Base-by-base conservation (phyloP, 495 filamentous ascomycete genomes). In the Hypoxylon rickii region DNA sequence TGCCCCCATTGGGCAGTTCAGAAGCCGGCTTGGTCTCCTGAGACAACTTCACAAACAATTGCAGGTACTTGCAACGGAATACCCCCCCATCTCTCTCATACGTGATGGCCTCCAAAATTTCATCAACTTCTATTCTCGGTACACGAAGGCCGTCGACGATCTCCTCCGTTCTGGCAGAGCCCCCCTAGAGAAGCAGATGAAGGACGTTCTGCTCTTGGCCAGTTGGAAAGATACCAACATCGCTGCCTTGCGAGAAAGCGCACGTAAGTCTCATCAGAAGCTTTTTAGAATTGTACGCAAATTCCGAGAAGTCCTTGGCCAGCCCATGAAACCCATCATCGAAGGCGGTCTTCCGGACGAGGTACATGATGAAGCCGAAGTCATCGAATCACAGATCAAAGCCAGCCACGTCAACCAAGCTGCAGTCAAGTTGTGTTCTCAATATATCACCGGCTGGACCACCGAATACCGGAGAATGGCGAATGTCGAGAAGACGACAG, bases 181-280 rank as follows among this genome's bases (percentile, higher is more conserved):
- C 1, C 74, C 79, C 3, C 75, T 96, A 7, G 92, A 96, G 66
- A 95, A 90, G 66, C 81, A 89, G 39, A 87, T 97, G 78, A 89
- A 88, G 59, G 88, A 96, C 55, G 86, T 96, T 21, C 79, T 97
- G 16, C 79, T 92, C 22, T 71, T 97, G 50, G 89, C 90, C 1
- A 96, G 89, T 66, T 97, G 95, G 95, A 94, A 95, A 65, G 95
- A 97, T 61, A 96, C 88, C 17, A 97, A 96, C 57, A 93, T 99
- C 44, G 84, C 88, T 46, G 88, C 90, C 5, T 73, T 99, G 32
- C 79, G 83, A 63, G 92, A 96, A 53, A 96, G 92, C 70, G 90
- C 94, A 1, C 83, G 86, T 65, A 84, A 87, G 49, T 97, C 93
- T 6, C 95, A 97, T 67, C 83, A 87, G 58, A 96, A 95, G 67